Evolutionary conservation across 139 green algal genomes (phyloP).

Genomic region (Chlorella sp.): DNA sequence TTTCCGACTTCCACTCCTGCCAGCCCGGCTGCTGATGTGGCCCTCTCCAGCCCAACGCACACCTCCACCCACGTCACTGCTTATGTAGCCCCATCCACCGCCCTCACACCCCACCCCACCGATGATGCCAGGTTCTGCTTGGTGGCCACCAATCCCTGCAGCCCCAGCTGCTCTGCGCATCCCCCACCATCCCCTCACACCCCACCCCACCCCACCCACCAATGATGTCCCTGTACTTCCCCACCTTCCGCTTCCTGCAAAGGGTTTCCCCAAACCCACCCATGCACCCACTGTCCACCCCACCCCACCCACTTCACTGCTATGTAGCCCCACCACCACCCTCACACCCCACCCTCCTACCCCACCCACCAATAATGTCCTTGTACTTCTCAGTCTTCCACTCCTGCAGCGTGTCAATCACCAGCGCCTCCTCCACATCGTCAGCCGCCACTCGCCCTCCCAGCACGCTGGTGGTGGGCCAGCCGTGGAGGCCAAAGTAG

Average conservation of each 20-base stretch:
- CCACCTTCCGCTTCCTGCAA: too few relatives aligned
- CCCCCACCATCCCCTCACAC: not conserved
- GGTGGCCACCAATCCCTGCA: too few relatives aligned
- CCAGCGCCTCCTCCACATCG: conserved; percentile 71
- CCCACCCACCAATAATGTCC: conserved; percentile 58
- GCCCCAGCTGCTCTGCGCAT: too few relatives aligned
- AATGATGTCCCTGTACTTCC: conserved; percentile 53
- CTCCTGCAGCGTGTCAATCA: conserved; percentile 91
- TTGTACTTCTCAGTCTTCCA: conserved; percentile 87
- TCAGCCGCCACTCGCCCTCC: conserved; percentile 48
- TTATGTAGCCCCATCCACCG: too few relatives aligned
- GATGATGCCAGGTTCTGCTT: too few relatives aligned
- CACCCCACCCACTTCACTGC: not conserved
- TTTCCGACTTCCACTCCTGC: too few relatives aligned
- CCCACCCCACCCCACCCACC: conserved; percentile 33
- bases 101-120: too few relatives aligned
- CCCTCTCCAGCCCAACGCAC: too few relatives aligned
- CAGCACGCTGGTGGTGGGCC: conserved; percentile 75
- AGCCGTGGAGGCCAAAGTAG: conserved; percentile 77
- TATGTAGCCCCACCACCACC: not conserved
- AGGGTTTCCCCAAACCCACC: too few relatives aligned
- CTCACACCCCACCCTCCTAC: not conserved
- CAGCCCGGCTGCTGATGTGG: too few relatives aligned
- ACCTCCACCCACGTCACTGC: too few relatives aligned
- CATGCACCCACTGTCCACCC: not conserved